Percentiles rank a stretch among this genome's conserved stretches.
Evolutionary conservation across 306 rosid species (phyloP).

Genomic region (Acacia acuminata): DNA sequence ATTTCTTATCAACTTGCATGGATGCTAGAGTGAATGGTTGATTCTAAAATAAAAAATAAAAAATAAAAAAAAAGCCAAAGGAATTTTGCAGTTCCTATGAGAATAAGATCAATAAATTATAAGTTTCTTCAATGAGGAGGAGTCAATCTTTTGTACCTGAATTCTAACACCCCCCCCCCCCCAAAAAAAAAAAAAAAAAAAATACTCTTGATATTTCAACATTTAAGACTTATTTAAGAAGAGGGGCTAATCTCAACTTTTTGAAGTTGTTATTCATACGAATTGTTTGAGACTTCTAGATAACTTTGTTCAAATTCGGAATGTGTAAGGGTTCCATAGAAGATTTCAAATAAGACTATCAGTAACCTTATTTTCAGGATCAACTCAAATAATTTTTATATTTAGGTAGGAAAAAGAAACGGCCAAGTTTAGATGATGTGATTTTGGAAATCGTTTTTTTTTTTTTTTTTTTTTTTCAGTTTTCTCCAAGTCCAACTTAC

Average conservation of each 20-base stretch:
- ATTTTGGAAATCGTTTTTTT: too few relatives aligned
- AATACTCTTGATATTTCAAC: background rate
- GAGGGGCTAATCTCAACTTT: background rate
- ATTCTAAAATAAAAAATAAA: too few relatives aligned
- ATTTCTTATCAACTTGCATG: too few relatives aligned
- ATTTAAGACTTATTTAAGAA: background rate
- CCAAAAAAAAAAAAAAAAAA: background rate
- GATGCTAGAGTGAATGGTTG: too few relatives aligned
- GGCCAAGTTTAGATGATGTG: too few relatives aligned
- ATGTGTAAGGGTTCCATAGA: conserved; percentile 5
- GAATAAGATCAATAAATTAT: background rate
- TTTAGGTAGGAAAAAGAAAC: too few relatives aligned
- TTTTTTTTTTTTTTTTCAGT: too few relatives aligned
- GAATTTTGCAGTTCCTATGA: background rate
- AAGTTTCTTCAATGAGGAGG: background rate
- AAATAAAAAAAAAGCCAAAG: background rate
- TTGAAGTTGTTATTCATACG: background rate
- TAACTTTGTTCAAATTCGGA: background rate
- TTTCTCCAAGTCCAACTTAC: background rate
- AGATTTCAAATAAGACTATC: background rate
- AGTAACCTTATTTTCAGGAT: background rate
- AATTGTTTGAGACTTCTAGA: background rate
- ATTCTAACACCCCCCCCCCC: background rate
- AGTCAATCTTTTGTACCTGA: background rate
- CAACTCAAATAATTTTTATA: too few relatives aligned